phyloP scores from a whole-genome alignment of 2,329 filamentous ascomycete genomes.

The Trichoderma harzianum region DNA sequence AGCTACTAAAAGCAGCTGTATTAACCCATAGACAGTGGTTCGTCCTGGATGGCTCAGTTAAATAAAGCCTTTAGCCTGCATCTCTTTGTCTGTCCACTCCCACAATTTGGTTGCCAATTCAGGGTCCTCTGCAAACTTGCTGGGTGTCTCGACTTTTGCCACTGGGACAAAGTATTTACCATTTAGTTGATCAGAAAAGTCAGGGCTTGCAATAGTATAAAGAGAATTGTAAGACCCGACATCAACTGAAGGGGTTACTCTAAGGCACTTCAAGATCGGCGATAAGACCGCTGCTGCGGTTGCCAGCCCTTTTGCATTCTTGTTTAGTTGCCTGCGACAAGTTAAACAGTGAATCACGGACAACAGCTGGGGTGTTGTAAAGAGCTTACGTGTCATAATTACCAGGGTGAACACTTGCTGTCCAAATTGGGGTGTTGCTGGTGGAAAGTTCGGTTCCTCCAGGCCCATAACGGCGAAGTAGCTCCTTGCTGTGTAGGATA shows the following conservation, averaged over 20 bases:
- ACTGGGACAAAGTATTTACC: background rate
- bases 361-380: background rate
- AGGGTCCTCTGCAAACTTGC: background rate
- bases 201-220: background rate
- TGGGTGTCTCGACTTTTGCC: background rate
- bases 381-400: background rate
- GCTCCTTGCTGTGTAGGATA: background rate
- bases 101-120: background rate
- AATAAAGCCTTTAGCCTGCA: background rate
- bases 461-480: background rate
- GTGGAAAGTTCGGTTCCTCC: background rate
- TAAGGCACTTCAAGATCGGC: background rate
- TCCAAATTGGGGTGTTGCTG: background rate
- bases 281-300: background rate
- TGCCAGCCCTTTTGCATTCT: background rate
- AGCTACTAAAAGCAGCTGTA: background rate
- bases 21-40: background rate
- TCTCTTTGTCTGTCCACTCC: background rate
- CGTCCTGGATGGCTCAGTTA: background rate
- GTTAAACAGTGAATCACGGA: background rate
- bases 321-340: background rate
- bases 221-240: background rate
- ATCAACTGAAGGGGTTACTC: background rate
- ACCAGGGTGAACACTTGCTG: background rate
- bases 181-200: background rate